Percentiles rank a stretch among this genome's conserved stretches.
Conservation (phyloP, 2,329 filamentous ascomycete genomes). For the Sarocladium strictum region DNA sequence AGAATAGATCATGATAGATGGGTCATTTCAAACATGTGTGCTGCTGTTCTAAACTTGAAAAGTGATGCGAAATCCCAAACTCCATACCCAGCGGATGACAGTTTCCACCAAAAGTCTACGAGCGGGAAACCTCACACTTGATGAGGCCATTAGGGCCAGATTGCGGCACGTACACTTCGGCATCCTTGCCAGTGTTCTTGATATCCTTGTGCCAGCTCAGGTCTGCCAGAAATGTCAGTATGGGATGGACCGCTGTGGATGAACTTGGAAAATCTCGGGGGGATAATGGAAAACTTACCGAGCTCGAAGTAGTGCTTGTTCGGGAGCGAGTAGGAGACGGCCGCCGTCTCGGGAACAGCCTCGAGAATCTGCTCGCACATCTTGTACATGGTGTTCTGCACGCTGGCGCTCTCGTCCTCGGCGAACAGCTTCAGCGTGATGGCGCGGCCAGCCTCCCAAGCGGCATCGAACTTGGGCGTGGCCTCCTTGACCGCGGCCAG, state of each 20-base stretch:
- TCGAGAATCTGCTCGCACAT: slow-evolving; percentile 87
- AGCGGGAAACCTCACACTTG: slow-evolving; percentile 77
- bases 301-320: slow-evolving; percentile 99
- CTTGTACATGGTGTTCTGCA: slow-evolving; percentile 98
- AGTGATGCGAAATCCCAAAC: background rate
- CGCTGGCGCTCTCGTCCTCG: slow-evolving; percentile 82
- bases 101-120: slow-evolving; percentile 13
- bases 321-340: slow-evolving; percentile 77
- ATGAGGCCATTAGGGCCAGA: slow-evolving; percentile 92
- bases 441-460: slow-evolving; percentile 69
- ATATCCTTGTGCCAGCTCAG: slow-evolving; percentile 93
- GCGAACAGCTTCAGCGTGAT: slow-evolving; percentile 94
- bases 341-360: slow-evolving; percentile 62
- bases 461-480: slow-evolving; percentile 65
- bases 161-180: slow-evolving; percentile 92
- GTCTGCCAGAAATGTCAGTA: slow-evolving; percentile 47
- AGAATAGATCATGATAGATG: background rate
- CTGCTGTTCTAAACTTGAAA: slow-evolving; percentile 2
- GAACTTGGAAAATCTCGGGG: too few species aligned
- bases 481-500: slow-evolving; percentile 62
- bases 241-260: too few species aligned
- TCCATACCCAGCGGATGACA: background rate
- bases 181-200: slow-evolving; percentile 93
- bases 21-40: slow-evolving; percentile 3
- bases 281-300: slow-evolving; percentile 56